Conservation (phyloP, 2,329 filamentous ascomycete genomes). For the Fusarium humuli region DNA sequence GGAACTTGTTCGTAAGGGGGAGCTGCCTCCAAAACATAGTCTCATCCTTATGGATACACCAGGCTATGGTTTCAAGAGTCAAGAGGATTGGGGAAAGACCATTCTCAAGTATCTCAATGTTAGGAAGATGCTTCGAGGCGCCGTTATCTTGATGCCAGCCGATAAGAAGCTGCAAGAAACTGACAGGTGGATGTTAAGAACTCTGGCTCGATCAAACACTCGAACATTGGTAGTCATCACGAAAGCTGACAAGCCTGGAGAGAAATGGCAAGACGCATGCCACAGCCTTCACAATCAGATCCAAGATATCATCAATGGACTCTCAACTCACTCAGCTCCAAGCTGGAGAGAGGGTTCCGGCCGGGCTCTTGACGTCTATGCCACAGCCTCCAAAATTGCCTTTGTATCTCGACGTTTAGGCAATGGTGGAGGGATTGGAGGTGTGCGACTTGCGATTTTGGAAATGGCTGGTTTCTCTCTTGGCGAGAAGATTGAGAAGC, state of each 20-base stretch:
- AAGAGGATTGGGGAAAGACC: constrained; percentile 63
- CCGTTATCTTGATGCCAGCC: constrained; percentile 65
- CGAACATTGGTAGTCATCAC: constrained; percentile 65
- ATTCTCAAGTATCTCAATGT: constrained; percentile 63
- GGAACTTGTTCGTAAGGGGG: constrained; percentile 49
- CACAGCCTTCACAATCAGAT: constrained; percentile 44
- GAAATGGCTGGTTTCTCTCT: constrained; percentile 55
- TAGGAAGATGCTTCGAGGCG: constrained; percentile 62
- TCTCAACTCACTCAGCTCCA: constrained; percentile 39
- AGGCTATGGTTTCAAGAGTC: constrained; percentile 62
- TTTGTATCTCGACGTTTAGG: constrained; percentile 46
- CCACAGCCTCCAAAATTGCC: constrained; percentile 55
- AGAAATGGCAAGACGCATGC: constrained; percentile 48
- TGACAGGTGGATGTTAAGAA: constrained; percentile 60
- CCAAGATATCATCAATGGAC: constrained; percentile 43
- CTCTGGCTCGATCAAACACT: constrained; percentile 59
- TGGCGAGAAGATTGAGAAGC: constrained; percentile 49
- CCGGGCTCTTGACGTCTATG: constrained; percentile 49
- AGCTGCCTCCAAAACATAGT: constrained; percentile 58
- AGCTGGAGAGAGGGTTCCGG: constrained; percentile 48
- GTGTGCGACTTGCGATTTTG: constrained; percentile 54
- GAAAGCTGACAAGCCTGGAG: constrained; percentile 64
- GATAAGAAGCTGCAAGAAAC: constrained; percentile 63
- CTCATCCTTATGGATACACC: constrained; percentile 65
- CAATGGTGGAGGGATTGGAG: constrained; percentile 55